Base-by-base conservation (phyloP, 371 early-diverging fungal genomes). In the Mucor ambiguus region DNA sequence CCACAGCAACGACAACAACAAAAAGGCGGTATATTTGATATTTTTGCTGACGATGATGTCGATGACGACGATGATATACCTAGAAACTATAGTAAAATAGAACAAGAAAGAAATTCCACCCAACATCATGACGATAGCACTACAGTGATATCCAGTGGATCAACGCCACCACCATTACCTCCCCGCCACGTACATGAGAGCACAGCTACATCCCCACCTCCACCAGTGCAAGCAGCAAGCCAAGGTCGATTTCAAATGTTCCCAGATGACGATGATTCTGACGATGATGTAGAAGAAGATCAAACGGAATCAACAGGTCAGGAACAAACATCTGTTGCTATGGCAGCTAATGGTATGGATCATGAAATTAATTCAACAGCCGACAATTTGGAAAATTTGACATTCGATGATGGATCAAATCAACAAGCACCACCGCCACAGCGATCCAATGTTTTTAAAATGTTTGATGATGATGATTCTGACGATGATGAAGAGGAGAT, bases 401-500 rank as follows among this genome's bases (percentile, higher is more conserved):
- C 60, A 9, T 24, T 20, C n/a, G 28, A 29, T n/a, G 20, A 29
- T 26, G 6, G 52, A 52, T 2, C 64, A 16, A n/a, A 56, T 56
- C 64, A 32, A 44, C 57, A 30, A 35, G 22, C 12, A 18, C 38
- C 33, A 8, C 33, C 33, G 10, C 9, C 16, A 48, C 35, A 22
- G 26, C 28, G 11, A 33, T 33, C 26, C 28, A 49, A 41, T 49
- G 61, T 65, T 6, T 62, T 62, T 30, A 37, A 43, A 41, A 61
- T 70, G 66, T 70, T 70, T 58, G 60, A 56, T 9, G 70, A 69
- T 48, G 44, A 43, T 32, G 70, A 70, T 29, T 64, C 61, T 3
- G 63, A 61, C 22, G 58, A 61, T 30, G 58, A 48, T 22, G 58
- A 57, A 22, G 46, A 63, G 26, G 63, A 69, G 11, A 12, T n/a